phyloP scores from a whole-genome alignment of 2,329 filamentous ascomycete genomes.

The Teratosphaeriaceae sp. region DNA sequence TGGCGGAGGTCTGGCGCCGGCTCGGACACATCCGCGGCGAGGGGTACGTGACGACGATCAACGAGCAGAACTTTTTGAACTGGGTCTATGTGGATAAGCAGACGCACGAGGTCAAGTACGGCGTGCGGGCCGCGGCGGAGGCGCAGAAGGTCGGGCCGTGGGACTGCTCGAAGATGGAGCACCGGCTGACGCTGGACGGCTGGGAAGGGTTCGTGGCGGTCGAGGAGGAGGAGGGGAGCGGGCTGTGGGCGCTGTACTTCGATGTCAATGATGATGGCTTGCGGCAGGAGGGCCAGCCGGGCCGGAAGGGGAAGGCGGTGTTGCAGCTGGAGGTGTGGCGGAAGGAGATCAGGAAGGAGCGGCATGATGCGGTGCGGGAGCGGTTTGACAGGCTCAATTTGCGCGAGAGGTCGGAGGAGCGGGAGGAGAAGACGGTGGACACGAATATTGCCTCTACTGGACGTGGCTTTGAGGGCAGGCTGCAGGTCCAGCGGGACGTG shows the following conservation, averaged over 20 bases:
- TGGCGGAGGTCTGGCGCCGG: conserved; percentile 25
- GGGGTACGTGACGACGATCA: conserved; percentile 41
- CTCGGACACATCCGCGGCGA: conserved; percentile 34
- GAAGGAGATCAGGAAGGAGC: conserved; percentile 22
- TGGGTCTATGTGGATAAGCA: conserved; percentile 60
- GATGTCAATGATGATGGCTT: conserved; percentile 42
- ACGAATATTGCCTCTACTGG: too few relatives aligned
- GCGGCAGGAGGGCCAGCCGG: conserved; percentile 20
- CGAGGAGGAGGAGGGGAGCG: conserved; percentile 34
- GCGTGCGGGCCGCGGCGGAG: conserved; percentile 52
- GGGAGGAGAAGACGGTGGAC: conserved; percentile 7
- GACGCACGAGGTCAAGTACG: conserved; percentile 57
- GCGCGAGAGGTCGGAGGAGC: conserved; percentile 14
- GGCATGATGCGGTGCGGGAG: conserved; percentile 20
- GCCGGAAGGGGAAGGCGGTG: conserved; percentile 22
- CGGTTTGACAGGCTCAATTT: conserved; percentile 19
- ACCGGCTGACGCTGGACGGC: conserved; percentile 47
- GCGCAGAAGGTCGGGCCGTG: conserved; percentile 68
- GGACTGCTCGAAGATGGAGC: conserved; percentile 68
- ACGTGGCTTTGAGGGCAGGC: conserved; percentile 1
- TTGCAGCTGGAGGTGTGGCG: conserved; percentile 27
- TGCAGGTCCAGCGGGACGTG: conserved; percentile 4
- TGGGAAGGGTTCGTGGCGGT: conserved; percentile 53
- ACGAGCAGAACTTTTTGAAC: conserved; percentile 56
- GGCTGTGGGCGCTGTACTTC: conserved; percentile 48